Percentiles rank a stretch among this genome's conserved stretches.
Conservation (phyloP, 2,329 filamentous ascomycete species). For the Neobulgaria alba region DNA sequence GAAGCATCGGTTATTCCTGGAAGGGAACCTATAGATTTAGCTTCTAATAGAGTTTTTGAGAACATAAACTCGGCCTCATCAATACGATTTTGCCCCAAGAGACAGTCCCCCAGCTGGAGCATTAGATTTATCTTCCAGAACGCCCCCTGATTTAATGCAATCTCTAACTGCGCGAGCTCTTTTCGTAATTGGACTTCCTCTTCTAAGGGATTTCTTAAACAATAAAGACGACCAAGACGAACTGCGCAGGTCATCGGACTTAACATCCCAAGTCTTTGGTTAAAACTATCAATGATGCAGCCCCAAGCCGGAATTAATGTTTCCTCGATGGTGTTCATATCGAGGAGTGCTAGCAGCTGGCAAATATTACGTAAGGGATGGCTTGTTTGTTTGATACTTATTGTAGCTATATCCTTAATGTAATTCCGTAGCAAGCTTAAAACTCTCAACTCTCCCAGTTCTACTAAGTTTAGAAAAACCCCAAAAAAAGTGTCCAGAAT, state of each 20-base stretch:
- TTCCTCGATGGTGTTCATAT: constrained; percentile 9
- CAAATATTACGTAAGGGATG: constrained; percentile 12
- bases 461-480: constrained; percentile 2
- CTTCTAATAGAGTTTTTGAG: background rate
- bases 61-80: background rate
- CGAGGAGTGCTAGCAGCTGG: constrained; percentile 8
- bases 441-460: background rate
- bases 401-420: constrained; percentile 9
- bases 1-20: constrained; percentile 15
- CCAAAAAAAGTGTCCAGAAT: constrained; percentile 12
- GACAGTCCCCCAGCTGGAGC: no score
- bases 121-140: no score
- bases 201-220: no score
- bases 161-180: no score
- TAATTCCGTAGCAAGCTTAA: constrained; percentile 4
- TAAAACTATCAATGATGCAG: constrained; percentile 12
- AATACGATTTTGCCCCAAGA: constrained; percentile 9
- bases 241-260: no score
- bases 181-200: no score
- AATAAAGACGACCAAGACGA: no score
- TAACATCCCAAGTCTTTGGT: no score
- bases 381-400: constrained; percentile 3
- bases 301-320: constrained; percentile 11
- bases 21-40: background rate
- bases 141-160: no score